Evolutionary conservation across 2,329 filamentous ascomycete genomes (phyloP).

Genomic region (Hypoxylon sp.): DNA sequence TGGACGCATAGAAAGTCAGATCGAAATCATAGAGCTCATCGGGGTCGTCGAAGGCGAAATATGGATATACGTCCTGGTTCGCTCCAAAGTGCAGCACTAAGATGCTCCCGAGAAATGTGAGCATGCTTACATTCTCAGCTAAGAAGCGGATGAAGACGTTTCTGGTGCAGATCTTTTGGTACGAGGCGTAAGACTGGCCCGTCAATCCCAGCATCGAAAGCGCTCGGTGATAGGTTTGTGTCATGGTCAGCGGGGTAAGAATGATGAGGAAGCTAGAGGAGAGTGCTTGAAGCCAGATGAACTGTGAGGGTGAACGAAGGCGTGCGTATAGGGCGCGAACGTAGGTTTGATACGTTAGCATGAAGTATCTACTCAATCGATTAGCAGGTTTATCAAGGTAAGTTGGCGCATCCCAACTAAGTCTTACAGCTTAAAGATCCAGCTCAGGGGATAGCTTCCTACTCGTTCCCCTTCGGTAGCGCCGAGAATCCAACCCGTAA

Average conservation of each 20-base stretch:
- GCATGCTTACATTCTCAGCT: constrained; percentile 77
- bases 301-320: constrained; percentile 75
- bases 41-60: constrained; percentile 74
- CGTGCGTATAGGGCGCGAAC: constrained; percentile 78
- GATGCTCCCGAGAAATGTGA: constrained; percentile 76
- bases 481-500: constrained; percentile 77
- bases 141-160: constrained; percentile 78
- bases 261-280: constrained; percentile 75
- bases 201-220: constrained; percentile 69
- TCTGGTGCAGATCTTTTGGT: constrained; percentile 75
- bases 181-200: constrained; percentile 72
- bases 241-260: constrained; percentile 75
- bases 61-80: constrained; percentile 78
- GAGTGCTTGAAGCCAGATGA: constrained; percentile 74
- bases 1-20: constrained; percentile 74
- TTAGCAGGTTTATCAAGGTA: constrained; percentile 35
- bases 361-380: constrained; percentile 68
- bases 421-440: constrained; percentile 77
- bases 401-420: constrained; percentile 11
- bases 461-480: constrained; percentile 76
- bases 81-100: constrained; percentile 76
- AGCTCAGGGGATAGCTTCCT: constrained; percentile 78
- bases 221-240: constrained; percentile 68
- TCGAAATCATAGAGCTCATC: constrained; percentile 71
- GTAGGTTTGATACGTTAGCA: constrained; percentile 79